Conservation (phyloP, 805 yeast species). For the Hermanozyma aechmeae region DNA sequence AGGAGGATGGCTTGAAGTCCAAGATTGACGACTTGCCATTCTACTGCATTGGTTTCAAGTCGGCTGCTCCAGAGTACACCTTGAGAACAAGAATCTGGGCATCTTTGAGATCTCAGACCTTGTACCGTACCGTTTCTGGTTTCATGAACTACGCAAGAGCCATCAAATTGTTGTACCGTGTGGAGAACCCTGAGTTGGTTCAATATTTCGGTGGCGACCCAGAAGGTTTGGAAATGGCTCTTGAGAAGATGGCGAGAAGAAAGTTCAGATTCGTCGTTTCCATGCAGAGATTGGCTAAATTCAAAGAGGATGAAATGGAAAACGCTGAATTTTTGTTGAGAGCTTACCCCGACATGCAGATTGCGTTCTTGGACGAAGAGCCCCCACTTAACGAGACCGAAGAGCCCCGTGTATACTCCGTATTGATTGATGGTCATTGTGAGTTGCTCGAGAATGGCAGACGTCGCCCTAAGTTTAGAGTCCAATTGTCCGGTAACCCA, state of each 20-base stretch:
- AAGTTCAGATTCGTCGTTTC: slow-evolving; percentile 69
- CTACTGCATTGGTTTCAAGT: slow-evolving; percentile 38
- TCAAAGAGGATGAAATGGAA: slow-evolving; percentile 48
- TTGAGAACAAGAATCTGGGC: slow-evolving; percentile 41
- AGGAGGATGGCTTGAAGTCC: slow-evolving; percentile 12
- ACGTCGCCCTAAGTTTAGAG: slow-evolving; percentile 41
- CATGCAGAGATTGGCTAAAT: slow-evolving; percentile 50
- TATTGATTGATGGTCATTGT: slow-evolving; percentile 65
- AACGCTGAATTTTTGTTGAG: slow-evolving; percentile 50
- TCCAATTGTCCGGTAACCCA: slow-evolving; percentile 70
- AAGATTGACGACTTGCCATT: slow-evolving; percentile 35
- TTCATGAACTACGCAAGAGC: slow-evolving; percentile 41
- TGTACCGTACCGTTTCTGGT: slow-evolving; percentile 38
- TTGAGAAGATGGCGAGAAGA: slow-evolving; percentile 79
- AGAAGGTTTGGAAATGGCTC: slow-evolving; percentile 90
- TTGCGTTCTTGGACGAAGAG: slow-evolving; percentile 52
- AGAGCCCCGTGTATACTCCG: slow-evolving; percentile 44
- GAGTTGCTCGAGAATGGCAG: slow-evolving; percentile 48
- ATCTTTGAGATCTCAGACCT: slow-evolving; percentile 37
- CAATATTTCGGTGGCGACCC: slow-evolving; percentile 99
- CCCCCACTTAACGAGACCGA: slow-evolving; percentile 34
- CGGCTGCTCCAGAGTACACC: slow-evolving; percentile 39
- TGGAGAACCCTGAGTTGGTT: slow-evolving; percentile 50
- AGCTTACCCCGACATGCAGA: slow-evolving; percentile 60
- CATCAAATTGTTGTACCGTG: slow-evolving; percentile 35